Conservation (phyloP, 306 rosid species). For the Dicorynia guianensis region DNA sequence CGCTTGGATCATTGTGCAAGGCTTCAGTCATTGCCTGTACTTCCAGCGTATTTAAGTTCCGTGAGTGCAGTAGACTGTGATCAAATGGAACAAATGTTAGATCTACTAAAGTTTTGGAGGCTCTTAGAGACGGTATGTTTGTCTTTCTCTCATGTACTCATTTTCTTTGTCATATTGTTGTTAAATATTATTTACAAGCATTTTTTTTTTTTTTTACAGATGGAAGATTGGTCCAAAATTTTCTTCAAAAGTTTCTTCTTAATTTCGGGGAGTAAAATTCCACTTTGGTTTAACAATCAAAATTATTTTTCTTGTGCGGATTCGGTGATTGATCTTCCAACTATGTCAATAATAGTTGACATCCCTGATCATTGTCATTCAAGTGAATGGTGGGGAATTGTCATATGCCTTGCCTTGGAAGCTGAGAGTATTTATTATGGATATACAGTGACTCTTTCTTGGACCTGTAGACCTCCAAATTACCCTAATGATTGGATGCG, state of each 20-base stretch:
- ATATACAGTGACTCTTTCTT: background rate
- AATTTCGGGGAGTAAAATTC: constrained; percentile 22
- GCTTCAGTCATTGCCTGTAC: too few species aligned
- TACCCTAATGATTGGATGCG: too few species aligned
- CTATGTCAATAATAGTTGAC: constrained; percentile 5
- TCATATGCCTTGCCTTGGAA: constrained; percentile 27
- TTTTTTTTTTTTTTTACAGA: background rate
- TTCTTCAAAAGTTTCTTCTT: background rate
- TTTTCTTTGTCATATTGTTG: too few species aligned
- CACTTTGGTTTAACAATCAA: constrained; percentile 38
- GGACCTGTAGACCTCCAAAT: constrained; percentile 25
- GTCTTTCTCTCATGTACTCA: too few species aligned
- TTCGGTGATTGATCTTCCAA: too few species aligned
- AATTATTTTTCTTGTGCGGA: background rate
- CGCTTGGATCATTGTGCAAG: too few species aligned
- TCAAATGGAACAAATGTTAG: too few species aligned
- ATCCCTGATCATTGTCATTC: background rate
- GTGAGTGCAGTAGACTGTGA: too few species aligned
- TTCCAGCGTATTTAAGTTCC: too few species aligned
- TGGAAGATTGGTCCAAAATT: background rate
- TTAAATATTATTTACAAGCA: too few species aligned
- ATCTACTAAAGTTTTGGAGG: too few species aligned
- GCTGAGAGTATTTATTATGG: background rate
- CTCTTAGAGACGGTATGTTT: too few species aligned
- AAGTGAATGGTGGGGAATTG: constrained; percentile 37